These are phyloP conservation scores for Pleurotus platypus DNA, from an alignment of 768 basidiomycete genomes.

Conservation along the genomic window DNA sequence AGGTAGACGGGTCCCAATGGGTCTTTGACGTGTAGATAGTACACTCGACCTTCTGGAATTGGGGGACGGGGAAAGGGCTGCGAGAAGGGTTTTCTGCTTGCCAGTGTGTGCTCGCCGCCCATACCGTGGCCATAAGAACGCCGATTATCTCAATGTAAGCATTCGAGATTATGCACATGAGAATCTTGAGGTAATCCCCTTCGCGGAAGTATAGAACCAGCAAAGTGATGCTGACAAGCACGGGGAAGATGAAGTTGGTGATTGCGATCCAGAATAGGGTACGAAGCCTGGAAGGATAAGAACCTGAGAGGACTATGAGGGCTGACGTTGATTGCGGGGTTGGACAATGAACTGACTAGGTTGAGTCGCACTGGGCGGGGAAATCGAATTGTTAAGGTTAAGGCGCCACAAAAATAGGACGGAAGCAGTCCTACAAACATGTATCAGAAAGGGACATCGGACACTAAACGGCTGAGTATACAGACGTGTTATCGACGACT, in stretches of 20 bases:
- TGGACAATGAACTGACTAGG: too few relatives aligned
- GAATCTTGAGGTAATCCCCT: constrained; percentile 10
- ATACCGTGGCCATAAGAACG: constrained; percentile 22
- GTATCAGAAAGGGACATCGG: not conserved
- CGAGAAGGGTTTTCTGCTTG: too few relatives aligned
- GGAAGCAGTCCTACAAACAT: constrained; percentile 11
- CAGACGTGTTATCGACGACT: constrained; percentile 15
- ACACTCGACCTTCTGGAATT: too few relatives aligned
- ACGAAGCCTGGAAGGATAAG: constrained; percentile 11
- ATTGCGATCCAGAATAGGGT: constrained; percentile 23
- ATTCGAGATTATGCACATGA: constrained; percentile 13
- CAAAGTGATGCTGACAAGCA: constrained; percentile 19
- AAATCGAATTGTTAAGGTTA: not conserved
- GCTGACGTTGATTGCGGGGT: not conserved
- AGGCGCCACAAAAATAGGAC: constrained; percentile 16
- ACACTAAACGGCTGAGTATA: not conserved
- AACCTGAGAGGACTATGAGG: constrained; percentile 7
- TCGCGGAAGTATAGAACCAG: constrained; percentile 12
- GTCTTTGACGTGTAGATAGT: too few relatives aligned
- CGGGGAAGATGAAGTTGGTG: constrained; percentile 25
- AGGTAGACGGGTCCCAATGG: too few relatives aligned
- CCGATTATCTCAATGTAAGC: constrained; percentile 24
- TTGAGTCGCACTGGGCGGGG: not conserved
- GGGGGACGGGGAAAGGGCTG: too few relatives aligned
- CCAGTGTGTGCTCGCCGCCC: constrained; percentile 16